A percentile compares a stretch with the other conserved stretches of the same genome.
These are phyloP conservation scores for Alternaria viburni DNA, from an alignment of 2,329 filamentous ascomycete species.

Conservation along the genomic window DNA sequence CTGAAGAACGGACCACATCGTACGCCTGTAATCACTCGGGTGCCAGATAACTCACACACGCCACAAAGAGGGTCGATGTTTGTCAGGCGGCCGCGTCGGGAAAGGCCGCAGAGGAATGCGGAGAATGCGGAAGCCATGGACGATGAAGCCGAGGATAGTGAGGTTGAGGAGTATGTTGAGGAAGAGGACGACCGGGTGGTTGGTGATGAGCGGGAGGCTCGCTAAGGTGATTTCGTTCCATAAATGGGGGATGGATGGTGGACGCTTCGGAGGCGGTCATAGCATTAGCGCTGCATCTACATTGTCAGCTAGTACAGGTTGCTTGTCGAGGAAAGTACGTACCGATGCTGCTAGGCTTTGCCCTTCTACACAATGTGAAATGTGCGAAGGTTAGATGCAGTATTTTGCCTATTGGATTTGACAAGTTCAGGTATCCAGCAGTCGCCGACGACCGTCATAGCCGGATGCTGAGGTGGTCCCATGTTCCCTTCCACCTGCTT, in stretches of 20 bases:
- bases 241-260: too few relatives aligned
- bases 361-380: neutral
- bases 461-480: neutral
- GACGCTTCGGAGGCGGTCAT: too few relatives aligned
- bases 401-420: neutral
- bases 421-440: neutral
- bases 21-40: neutral
- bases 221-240: too few relatives aligned
- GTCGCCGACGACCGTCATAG: neutral
- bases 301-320: neutral
- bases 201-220: too few relatives aligned
- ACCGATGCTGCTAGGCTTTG: neutral
- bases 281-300: neutral
- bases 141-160: neutral
- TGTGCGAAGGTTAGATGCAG: neutral
- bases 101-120: neutral
- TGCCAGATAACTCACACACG: neutral
- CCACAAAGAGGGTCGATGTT: neutral
- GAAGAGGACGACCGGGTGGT: neutral
- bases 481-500: fast-evolving
- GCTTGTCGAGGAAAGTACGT: fast-evolving
- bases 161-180: neutral
- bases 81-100: neutral
- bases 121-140: neutral
- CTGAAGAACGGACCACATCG: neutral